phyloP scores from a whole-genome alignment of 1,284 basidiomycete genomes.

The Caloboletus inedulis region DNA sequence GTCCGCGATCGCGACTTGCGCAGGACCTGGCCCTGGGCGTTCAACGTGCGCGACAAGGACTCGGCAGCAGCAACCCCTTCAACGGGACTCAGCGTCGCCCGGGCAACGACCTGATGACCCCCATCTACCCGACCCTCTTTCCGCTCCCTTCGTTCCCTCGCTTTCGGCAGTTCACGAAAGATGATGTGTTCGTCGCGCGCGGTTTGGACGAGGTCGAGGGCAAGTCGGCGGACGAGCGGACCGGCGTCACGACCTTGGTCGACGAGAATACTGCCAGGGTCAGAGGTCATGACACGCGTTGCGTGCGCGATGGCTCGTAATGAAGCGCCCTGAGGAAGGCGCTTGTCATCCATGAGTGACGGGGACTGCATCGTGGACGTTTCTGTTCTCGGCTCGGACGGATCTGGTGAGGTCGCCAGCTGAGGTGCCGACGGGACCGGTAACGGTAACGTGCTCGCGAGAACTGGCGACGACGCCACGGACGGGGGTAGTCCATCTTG shows the following conservation, averaged over 20 bases:
- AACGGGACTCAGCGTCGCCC: conserved; percentile 40
- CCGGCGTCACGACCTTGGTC: conserved; percentile 64
- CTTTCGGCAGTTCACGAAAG: conserved; percentile 45
- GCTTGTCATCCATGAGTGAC: conserved; percentile 30
- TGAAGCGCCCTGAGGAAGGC: conserved; percentile 51
- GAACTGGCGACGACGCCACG: conserved; percentile 39
- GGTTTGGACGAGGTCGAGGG: conserved; percentile 68
- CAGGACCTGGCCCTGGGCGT: conserved; percentile 32
- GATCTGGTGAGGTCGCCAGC: conserved; percentile 35
- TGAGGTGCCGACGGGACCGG: conserved; percentile 42
- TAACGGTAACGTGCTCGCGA: conserved; percentile 36
- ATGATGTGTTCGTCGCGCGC: conserved; percentile 67
- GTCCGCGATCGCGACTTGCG: conserved; percentile 39
- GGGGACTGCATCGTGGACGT: conserved; percentile 33
- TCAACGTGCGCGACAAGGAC: conserved; percentile 44
- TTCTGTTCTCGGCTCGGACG: conserved; percentile 23
- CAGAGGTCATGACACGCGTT: conserved; percentile 84
- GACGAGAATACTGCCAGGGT: conserved; percentile 70
- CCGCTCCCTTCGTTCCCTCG: conserved; percentile 46
- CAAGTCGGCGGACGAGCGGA: conserved; percentile 60
- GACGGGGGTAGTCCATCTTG: conserved; percentile 27
- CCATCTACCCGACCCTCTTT: conserved; percentile 24
- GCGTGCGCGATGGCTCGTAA: conserved; percentile 79
- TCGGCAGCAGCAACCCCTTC: conserved; percentile 44
- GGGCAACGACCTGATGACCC: conserved; percentile 35